phyloP scores from a whole-genome alignment of 2,329 filamentous ascomycete species.

The Talaromyces marneffei region DNA sequence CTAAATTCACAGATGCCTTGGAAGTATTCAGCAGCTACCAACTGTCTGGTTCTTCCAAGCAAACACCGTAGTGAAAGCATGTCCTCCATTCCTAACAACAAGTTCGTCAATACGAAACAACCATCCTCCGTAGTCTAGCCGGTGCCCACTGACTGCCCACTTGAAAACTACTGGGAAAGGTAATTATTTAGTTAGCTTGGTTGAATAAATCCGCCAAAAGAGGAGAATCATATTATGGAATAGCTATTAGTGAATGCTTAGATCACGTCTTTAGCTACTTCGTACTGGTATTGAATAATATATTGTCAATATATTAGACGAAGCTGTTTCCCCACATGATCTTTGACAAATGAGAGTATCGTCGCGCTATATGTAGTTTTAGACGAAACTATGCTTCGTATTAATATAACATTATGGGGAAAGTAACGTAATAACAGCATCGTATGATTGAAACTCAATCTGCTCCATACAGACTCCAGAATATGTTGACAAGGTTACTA shows the following conservation, averaged over 20 bases:
- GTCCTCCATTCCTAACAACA: background rate
- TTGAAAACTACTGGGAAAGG: background rate
- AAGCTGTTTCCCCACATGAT: background rate
- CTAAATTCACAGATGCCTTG: too few relatives aligned
- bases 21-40: background rate
- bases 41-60: background rate
- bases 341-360: background rate
- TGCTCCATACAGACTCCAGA: background rate
- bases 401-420: too few relatives aligned
- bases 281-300: background rate
- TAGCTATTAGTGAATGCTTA: background rate
- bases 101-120: background rate
- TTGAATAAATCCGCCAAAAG: background rate
- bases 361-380: background rate
- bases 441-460: background rate
- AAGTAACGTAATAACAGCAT: too few relatives aligned
- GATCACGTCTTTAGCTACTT: background rate
- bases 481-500: background rate
- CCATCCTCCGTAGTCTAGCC: background rate
- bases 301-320: background rate
- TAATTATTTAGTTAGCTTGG: background rate
- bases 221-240: background rate
- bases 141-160: background rate
- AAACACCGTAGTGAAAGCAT: background rate
- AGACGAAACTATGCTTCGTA: background rate